Conservation (phyloP, 2,329 filamentous ascomycete species). For the Paecilomyces sp. region DNA sequence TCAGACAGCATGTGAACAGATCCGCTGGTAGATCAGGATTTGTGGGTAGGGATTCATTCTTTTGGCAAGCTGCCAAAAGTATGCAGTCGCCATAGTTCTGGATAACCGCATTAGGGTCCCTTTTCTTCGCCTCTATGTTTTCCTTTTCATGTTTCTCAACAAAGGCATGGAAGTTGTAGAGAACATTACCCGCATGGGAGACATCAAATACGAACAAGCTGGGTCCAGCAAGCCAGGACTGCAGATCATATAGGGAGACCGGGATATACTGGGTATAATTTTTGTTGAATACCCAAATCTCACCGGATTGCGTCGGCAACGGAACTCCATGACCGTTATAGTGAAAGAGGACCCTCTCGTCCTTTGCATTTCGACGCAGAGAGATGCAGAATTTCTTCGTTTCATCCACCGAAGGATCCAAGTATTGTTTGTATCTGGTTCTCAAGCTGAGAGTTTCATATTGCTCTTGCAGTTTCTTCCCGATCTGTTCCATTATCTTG, state of each 20-base stretch:
- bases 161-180: constrained; percentile 89
- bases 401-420: constrained; percentile 95
- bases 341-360: constrained; percentile 93
- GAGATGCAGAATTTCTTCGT: constrained; percentile 94
- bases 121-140: constrained; percentile 66
- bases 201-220: constrained; percentile 98
- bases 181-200: constrained; percentile 90
- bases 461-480: constrained; percentile 89
- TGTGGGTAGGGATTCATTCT: constrained; percentile 87
- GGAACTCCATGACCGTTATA: constrained; percentile 98
- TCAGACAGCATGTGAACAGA: constrained; percentile 91
- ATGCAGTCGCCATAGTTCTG: constrained; percentile 76
- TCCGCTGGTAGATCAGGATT: constrained; percentile 91
- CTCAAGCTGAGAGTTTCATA: constrained; percentile 93
- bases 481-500: constrained; percentile 88
- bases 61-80: constrained; percentile 82
- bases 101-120: constrained; percentile 62
- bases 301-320: constrained; percentile 87
- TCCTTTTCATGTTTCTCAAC: constrained; percentile 92
- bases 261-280: constrained; percentile 99
- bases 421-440: constrained; percentile 94
- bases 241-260: constrained; percentile 87
- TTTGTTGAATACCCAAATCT: constrained; percentile 99
- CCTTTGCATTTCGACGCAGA: constrained; percentile 83
- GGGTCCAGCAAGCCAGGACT: constrained; percentile 90